Conservation (phyloP, 1,284 basidiomycete genomes). For the Trametes versicolor region DNA sequence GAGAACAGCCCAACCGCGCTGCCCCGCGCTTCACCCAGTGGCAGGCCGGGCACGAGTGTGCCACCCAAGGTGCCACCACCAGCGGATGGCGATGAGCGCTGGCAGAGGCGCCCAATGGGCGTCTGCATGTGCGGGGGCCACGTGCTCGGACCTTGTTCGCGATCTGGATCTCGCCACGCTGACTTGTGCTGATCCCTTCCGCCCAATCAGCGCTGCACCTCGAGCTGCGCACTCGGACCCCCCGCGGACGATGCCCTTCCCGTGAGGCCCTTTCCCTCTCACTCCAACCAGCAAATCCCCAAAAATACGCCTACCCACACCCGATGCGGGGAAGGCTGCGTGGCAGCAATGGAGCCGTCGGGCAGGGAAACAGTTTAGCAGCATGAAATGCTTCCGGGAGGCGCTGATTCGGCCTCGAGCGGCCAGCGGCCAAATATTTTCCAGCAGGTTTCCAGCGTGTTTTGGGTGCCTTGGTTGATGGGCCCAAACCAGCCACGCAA, state of each 20-base stretch:
- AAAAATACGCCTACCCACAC: not conserved
- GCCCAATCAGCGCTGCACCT: constrained; percentile 7
- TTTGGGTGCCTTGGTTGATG: constrained; percentile 35
- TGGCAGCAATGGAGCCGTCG: not conserved
- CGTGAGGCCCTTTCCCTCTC: constrained; percentile 5
- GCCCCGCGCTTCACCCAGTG: not conserved
- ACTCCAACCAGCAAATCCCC: not conserved
- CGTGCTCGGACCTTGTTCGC: constrained; percentile 27
- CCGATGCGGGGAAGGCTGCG: too few relatives aligned
- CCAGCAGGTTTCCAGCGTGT: constrained; percentile 24
- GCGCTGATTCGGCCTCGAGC: constrained; percentile 19
- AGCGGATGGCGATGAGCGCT: constrained; percentile 27
- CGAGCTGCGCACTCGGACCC: too few relatives aligned
- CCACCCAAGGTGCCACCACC: not conserved
- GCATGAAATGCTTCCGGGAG: constrained; percentile 22
- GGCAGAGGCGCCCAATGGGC: constrained; percentile 2
- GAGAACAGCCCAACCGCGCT: constrained; percentile 6
- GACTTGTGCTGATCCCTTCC: constrained; percentile 17
- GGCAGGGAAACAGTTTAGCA: constrained; percentile 15
- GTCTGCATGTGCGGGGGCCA: constrained; percentile 23
- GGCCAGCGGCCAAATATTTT: constrained; percentile 20
- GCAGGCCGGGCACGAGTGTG: not conserved
- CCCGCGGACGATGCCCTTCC: not conserved
- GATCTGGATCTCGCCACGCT: constrained; percentile 30
- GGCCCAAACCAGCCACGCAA: constrained; percentile 27